phyloP scores from a whole-genome alignment of 2,329 filamentous ascomycete species.

The Cryphonectria carpinicola region DNA sequence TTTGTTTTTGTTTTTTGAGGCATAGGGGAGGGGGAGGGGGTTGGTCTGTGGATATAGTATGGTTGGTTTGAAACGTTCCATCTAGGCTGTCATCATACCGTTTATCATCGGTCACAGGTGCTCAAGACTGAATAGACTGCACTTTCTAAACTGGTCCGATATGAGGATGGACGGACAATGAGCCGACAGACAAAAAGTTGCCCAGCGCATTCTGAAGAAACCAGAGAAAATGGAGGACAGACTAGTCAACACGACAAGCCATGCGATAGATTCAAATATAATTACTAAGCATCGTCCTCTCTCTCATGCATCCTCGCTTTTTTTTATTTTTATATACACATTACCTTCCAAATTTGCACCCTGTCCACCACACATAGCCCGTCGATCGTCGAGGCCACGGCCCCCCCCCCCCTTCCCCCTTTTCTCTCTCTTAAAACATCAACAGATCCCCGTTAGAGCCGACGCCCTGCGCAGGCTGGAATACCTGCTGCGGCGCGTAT shows the following conservation, averaged over 20 bases:
- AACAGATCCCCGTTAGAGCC: constrained; percentile 74
- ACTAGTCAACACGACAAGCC: neutral
- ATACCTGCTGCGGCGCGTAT: constrained; percentile 75
- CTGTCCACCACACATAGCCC: neutral
- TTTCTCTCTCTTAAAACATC: constrained; percentile 51
- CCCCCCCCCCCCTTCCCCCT: neutral
- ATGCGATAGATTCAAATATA: neutral
- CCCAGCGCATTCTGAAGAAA: neutral
- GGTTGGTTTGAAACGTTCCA: neutral
- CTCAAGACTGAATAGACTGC: neutral
- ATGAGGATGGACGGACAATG: neutral
- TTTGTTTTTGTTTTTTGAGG: neutral
- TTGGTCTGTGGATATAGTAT: neutral
- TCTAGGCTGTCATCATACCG: neutral
- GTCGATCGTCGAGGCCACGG: neutral
- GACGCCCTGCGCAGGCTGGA: constrained; percentile 68
- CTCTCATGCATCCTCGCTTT: neutral
- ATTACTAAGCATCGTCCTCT: neutral
- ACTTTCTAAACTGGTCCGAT: too few species aligned
- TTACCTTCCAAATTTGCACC: neutral
- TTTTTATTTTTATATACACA: neutral
- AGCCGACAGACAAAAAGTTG: neutral
- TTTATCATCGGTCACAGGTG: neutral
- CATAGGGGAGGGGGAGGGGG: neutral
- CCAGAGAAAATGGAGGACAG: neutral